These are phyloP conservation scores for Fusarium nygamai DNA, from an alignment of 2,329 filamentous ascomycete species.

Conservation along the genomic window DNA sequence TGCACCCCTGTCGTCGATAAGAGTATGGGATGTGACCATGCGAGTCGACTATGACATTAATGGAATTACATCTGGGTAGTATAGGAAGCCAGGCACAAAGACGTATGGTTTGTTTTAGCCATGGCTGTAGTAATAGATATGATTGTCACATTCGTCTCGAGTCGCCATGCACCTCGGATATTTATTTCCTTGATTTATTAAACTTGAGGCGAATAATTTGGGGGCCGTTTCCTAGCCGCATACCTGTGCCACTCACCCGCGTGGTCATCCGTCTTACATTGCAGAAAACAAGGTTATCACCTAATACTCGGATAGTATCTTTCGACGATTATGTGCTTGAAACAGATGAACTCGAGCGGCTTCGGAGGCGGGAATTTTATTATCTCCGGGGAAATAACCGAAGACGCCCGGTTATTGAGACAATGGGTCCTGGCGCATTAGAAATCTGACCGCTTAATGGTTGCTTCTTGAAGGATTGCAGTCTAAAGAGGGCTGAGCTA, in stretches of 20 bases:
- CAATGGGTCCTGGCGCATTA: neutral
- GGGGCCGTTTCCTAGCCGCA: neutral
- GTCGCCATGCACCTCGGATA: neutral
- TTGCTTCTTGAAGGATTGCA: neutral
- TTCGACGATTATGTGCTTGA: neutral
- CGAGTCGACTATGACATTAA: neutral
- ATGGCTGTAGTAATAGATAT: neutral
- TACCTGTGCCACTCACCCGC: neutral
- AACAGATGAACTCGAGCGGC: neutral
- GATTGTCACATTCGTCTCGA: neutral
- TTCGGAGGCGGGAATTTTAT: neutral
- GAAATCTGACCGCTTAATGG: neutral
- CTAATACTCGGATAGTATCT: neutral
- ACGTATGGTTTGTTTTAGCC: accelerated
- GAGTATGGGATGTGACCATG: neutral
- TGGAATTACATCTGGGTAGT: neutral
- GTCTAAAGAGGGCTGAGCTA: neutral
- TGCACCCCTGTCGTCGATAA: neutral
- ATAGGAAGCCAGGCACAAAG: neutral
- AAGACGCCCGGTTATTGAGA: neutral
- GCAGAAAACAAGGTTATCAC: neutral
- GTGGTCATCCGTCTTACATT: neutral
- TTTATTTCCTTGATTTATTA: neutral
- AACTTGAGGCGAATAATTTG: neutral
- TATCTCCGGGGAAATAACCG: neutral